phyloP scores from a whole-genome alignment of 2,329 filamentous ascomycete species.

The Cladophialophora psammophila region DNA sequence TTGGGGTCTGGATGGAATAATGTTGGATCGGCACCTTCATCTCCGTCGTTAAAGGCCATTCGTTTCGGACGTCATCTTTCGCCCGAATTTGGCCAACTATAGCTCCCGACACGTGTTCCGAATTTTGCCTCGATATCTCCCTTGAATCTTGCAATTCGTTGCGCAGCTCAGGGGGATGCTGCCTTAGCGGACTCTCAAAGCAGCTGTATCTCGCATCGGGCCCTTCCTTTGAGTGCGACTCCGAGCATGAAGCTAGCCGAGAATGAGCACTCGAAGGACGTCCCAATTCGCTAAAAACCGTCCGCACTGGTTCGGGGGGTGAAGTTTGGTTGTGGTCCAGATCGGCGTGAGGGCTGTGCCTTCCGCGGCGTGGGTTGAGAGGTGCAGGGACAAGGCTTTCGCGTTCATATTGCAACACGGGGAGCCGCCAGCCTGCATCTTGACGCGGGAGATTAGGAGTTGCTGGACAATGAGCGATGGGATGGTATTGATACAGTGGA shows the following conservation, averaged over 20 bases:
- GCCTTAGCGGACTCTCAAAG: slow-evolving; percentile 12
- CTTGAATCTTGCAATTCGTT: neutral
- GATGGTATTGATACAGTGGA: slow-evolving; percentile 12
- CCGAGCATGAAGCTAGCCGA: neutral
- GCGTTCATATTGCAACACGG: slow-evolving; percentile 4
- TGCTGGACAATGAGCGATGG: neutral
- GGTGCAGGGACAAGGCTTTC: slow-evolving; percentile 23
- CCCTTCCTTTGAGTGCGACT: neutral
- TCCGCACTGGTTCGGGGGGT: neutral
- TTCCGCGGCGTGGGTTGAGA: slow-evolving; percentile 7
- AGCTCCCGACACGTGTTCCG: neutral
- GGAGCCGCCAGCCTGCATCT: neutral
- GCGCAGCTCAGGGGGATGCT: neutral
- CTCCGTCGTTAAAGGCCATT: neutral
- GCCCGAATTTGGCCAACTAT: neutral
- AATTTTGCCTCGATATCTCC: neutral
- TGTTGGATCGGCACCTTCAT: neutral
- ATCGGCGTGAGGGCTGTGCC: slow-evolving; percentile 3
- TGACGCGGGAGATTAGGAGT: neutral
- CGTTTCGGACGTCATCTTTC: neutral
- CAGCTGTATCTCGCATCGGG: slow-evolving; percentile 1
- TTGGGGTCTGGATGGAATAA: neutral
- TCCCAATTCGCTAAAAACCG: neutral
- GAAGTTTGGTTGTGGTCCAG: neutral
- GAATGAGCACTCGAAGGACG: neutral